Evolutionary conservation across 2,329 filamentous ascomycete species (phyloP), one percentile per base, ranked within the genome.

Genomic region (Byssochlamys sp.): DNA sequence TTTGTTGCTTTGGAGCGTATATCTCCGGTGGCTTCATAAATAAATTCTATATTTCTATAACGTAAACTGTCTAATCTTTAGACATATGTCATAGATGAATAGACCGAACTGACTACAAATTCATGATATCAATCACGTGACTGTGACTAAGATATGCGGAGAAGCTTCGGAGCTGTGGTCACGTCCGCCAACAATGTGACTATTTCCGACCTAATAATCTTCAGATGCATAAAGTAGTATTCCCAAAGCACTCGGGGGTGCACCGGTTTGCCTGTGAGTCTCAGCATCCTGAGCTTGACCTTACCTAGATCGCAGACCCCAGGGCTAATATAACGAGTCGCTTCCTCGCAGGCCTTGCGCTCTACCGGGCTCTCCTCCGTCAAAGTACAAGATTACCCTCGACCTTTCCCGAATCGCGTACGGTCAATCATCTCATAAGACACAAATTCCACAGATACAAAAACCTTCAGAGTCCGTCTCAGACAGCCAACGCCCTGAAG

Each of bases 191-290:
- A 45, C 39, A 14, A 1, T 45, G 5, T 19, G 1, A 19, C 35
- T 9, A 19, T 45, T 45, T 14, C 39, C 19, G 7, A 19, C n/a
- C 39, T 33, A 28, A 51, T 55, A 48, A 14, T 54, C 55, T 62
- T 58, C 64, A 62, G 60, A 77, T 77, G 74, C 73, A 71, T 63
- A 69, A 63, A 61, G 57, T 66, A 49, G 57, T 74, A 51, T 61
- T 68, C 48, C 71, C 72, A 24, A 69, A 65, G 31, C 55, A 62
- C 6, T 76, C 70, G 57, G 69, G 71, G 49, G 67, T 69, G 48
- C 75, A 78, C 67, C 71, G 75, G n/a, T 70, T 75, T 69, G 74
- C 75, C 60, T 77, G 76, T 77, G 62, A 64, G 73, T 39, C 2
- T n/a, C 54, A 35, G 27, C 12, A 3, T 19, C 19, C 54, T 29